A percentile compares a stretch with the other conserved stretches of the same genome.
Conservation (phyloP, 2,329 filamentous ascomycete genomes). For the Ilyonectria mors-panacis region DNA sequence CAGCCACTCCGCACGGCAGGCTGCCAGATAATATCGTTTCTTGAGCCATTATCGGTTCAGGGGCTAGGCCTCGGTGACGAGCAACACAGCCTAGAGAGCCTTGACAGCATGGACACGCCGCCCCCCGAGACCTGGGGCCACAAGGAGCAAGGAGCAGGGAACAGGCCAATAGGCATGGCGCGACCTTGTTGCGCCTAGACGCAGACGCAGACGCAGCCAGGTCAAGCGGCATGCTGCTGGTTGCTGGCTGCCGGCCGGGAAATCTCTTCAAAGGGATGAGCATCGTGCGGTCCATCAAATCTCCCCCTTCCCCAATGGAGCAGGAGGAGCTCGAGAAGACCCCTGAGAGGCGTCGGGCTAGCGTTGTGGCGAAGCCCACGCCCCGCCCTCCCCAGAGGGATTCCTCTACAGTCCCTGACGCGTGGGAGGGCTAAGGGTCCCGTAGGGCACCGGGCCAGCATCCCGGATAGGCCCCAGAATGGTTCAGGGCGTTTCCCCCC, state of each 20-base stretch:
- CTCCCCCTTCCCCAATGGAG: conserved; percentile 27
- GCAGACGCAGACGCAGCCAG: not conserved
- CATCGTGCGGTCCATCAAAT: conserved; percentile 19
- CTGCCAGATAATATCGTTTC: not conserved
- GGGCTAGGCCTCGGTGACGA: not conserved
- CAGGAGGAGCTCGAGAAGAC: conserved; percentile 15
- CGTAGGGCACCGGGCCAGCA: not conserved
- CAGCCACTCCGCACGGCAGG: not conserved
- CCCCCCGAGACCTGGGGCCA: conserved; percentile 1
- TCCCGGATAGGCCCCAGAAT: not conserved
- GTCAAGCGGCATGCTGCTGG: conserved; percentile 5
- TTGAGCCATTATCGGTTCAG: conserved; percentile 10
- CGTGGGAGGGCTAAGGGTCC: not conserved
- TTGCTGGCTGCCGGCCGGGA: conserved; percentile 5
- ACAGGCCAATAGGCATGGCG: conserved; percentile 5
- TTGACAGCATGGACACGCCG: not conserved
- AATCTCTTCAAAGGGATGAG: conserved; percentile 33
- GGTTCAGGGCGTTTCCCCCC: not conserved
- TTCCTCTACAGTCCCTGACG: not conserved
- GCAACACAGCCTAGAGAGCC: not conserved
- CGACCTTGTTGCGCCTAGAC: not conserved
- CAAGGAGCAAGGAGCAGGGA: not conserved
- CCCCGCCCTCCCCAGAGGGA: not conserved
- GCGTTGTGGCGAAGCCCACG: conserved; percentile 16
- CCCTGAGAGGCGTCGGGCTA: conserved; percentile 21